Percentiles rank a stretch among this genome's conserved stretches.
These are phyloP conservation scores for Cordyceps cicadae DNA, from an alignment of 2,329 filamentous ascomycete species.

Conservation along the genomic window DNA sequence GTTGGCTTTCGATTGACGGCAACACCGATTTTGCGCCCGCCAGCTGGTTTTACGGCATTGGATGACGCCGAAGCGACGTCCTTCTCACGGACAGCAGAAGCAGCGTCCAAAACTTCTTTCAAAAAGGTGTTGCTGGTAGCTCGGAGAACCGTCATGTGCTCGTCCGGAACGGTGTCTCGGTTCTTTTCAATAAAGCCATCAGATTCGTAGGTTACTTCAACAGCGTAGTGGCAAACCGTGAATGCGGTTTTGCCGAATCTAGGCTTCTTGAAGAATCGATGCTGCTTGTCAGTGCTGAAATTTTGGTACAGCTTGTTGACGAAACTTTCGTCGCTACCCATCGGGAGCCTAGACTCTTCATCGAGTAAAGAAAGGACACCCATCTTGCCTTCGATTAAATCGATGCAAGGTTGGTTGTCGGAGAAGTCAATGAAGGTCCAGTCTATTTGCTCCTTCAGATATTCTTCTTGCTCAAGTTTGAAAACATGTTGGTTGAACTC, in stretches of 20 bases:
- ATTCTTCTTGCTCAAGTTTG: slow-evolving; percentile 98
- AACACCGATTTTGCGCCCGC: slow-evolving; percentile 79
- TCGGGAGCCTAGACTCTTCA: slow-evolving; percentile 91
- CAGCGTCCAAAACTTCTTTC: slow-evolving; percentile 73
- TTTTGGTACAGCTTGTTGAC: slow-evolving; percentile 94
- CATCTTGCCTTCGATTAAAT: slow-evolving; percentile 93
- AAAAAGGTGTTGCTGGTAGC: slow-evolving; percentile 81
- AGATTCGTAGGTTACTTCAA: slow-evolving; percentile 97
- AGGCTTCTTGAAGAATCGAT: slow-evolving; percentile 97
- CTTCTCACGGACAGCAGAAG: slow-evolving; percentile 81
- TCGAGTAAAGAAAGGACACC: slow-evolving; percentile 88
- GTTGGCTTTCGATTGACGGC: slow-evolving; percentile 95
- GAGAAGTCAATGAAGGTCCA: slow-evolving; percentile 99
- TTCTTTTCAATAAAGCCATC: slow-evolving; percentile 99
- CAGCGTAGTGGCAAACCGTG: slow-evolving; percentile 95
- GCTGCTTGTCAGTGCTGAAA: slow-evolving; percentile 72
- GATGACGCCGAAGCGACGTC: slow-evolving; percentile 59
- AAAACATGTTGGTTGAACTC: slow-evolving; percentile 99
- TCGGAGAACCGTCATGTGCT: slow-evolving; percentile 89
- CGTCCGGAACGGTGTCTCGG: slow-evolving; percentile 93
- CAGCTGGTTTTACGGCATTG: slow-evolving; percentile 69
- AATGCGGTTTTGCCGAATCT: slow-evolving; percentile 95
- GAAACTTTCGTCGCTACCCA: slow-evolving; percentile 96
- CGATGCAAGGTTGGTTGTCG: slow-evolving; percentile 98
- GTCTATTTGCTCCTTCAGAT: slow-evolving; percentile 90